Evolutionary conservation across 495 filamentous ascomycete species (phyloP), one percentile per base, ranked within the genome.

Genomic region (Cudoniella acicularis): DNA sequence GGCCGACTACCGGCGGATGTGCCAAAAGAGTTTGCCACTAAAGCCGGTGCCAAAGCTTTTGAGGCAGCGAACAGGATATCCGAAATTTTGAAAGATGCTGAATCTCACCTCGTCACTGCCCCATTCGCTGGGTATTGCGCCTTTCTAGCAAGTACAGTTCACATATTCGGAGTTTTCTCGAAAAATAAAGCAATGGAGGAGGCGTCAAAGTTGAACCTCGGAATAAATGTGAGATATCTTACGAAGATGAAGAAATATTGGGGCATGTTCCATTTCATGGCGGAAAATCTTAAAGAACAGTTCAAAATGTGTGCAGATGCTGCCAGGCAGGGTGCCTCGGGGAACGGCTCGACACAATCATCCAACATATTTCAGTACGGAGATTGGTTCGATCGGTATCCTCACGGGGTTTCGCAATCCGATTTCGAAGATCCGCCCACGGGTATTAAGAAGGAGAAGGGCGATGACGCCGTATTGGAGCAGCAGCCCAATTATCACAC

Each of bases 241-340:
- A 85, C 85, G 60, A 93, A 93, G 70, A 94, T 97, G 88, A 96
- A 95, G 75, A 89, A 87, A 60, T 91, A 94, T 68, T 98, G 94
- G 94, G 94, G 92, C 54, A 92, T 96, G 85, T 96, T 97, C 69
- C 90, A 95, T 68, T 96, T 89, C 71, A 93, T 97, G 84, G 87
- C 88, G 1, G 91, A 97, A 66, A 95, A 93, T 68, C 80, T 96
- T 24, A 92, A 93, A 58, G 90, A 94, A 57, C 85, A 94, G 56
- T 98, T 95, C 70, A 83, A 86, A 50, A 86, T 87, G 26, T 92
- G 90, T 67, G 87, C 90, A 25, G 92, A 96, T 72, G 87, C 88
- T 26, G 82, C 86, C 25, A 70, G 75, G 50, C 43, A 67, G 48
- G 66, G 59, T 16, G 11, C 25, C 27, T 49, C 59, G 2, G 53